Evolutionary conservation across 2,329 filamentous ascomycete genomes (phyloP).

Genomic region (Sporothrix mexicana): DNA sequence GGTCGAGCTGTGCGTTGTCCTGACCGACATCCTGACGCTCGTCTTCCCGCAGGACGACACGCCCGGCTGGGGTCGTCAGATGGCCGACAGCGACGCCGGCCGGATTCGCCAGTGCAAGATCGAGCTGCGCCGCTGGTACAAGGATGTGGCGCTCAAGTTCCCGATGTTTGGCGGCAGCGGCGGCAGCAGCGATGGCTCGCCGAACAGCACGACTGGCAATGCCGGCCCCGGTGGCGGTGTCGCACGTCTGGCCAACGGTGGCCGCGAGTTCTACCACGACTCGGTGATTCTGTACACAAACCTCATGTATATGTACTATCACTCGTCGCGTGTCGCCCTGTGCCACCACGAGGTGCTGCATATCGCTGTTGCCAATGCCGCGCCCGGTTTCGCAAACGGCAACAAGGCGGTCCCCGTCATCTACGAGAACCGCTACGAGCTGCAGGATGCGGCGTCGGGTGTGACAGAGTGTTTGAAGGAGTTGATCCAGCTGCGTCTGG

Average conservation of each 20-base stretch:
- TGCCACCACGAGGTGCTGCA: constrained; percentile 41
- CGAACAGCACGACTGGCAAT: neutral
- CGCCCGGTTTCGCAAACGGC: constrained; percentile 38
- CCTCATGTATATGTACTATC: constrained; percentile 39
- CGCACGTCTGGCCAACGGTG: neutral
- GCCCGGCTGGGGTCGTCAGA: constrained; percentile 35
- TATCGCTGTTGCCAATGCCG: constrained; percentile 49
- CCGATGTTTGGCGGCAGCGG: constrained; percentile 33
- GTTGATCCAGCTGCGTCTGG: constrained; percentile 37
- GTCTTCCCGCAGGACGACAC: constrained; percentile 38
- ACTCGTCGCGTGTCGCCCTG: constrained; percentile 37
- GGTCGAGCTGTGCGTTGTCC: constrained; percentile 35
- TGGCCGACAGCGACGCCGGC: constrained; percentile 30
- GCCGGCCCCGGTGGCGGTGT: neutral
- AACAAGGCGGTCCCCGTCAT: constrained; percentile 24
- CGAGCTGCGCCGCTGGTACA: constrained; percentile 36
- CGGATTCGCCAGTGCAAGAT: constrained; percentile 36
- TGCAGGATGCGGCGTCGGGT: constrained; percentile 36
- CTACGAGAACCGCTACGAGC: constrained; percentile 36
- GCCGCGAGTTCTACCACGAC: constrained; percentile 35
- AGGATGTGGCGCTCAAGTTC: constrained; percentile 31
- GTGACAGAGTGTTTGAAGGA: constrained; percentile 38
- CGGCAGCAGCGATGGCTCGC: neutral
- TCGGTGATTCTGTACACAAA: constrained; percentile 38
- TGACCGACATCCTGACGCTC: constrained; percentile 37